phyloP scores from a whole-genome alignment of 768 basidiomycete genomes.

The Brasilioporus rufonigricans region DNA sequence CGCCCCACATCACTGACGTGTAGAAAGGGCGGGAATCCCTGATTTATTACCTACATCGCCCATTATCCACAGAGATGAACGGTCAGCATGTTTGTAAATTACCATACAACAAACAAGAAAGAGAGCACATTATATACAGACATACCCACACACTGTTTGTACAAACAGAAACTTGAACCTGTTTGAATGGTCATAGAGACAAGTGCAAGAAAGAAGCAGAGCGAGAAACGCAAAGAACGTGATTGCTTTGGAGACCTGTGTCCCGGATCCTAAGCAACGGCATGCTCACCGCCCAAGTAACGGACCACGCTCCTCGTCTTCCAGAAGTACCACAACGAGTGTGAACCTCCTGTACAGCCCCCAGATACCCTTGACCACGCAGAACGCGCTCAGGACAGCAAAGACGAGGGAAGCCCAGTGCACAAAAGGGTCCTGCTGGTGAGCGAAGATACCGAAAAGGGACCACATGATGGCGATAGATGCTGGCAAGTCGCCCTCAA shows the following conservation, averaged over 20 bases:
- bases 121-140: background rate
- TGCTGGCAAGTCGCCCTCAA: slow-evolving; percentile 90
- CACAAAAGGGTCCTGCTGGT: slow-evolving; percentile 69
- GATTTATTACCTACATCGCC: background rate
- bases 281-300: slow-evolving; percentile 46
- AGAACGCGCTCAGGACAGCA: slow-evolving; percentile 79
- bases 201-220: too few relatives aligned
- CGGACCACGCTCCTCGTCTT: slow-evolving; percentile 87
- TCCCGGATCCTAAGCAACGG: background rate
- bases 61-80: too few relatives aligned
- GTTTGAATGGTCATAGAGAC: background rate
- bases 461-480: slow-evolving; percentile 90
- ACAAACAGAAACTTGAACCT: background rate
- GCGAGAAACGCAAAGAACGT: background rate
- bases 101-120: slow-evolving; percentile 4
- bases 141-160: slow-evolving; percentile 1
- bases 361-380: slow-evolving; percentile 75
- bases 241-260: background rate
- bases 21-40: too few relatives aligned
- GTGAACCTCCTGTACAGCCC: slow-evolving; percentile 50
- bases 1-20: background rate
- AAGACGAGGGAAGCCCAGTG: slow-evolving; percentile 89
- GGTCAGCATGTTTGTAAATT: slow-evolving; percentile 3
- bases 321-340: slow-evolving; percentile 54
- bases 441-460: slow-evolving; percentile 89